Conservation (phyloP, 2,329 filamentous ascomycete species). For the Fusarium buxicola region DNA sequence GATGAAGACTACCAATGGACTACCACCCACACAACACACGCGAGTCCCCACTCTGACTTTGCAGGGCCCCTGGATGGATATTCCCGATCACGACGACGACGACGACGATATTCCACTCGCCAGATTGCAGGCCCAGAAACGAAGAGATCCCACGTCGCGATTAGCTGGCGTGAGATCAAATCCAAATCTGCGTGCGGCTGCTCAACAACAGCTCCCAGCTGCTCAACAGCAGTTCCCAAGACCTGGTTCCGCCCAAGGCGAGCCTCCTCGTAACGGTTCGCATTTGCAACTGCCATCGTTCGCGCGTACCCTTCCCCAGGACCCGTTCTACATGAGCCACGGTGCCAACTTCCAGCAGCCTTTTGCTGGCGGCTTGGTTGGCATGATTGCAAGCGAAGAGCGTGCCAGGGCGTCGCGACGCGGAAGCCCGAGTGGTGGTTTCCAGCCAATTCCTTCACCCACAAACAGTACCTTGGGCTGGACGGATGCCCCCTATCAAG, state of each 20-base stretch:
- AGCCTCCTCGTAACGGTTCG: neutral
- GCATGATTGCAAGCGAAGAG: conserved; percentile 30
- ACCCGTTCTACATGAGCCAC: conserved; percentile 13
- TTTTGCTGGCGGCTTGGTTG: conserved; percentile 27
- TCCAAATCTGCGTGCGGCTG: conserved; percentile 25
- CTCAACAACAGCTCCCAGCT: conserved; percentile 3
- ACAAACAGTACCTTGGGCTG: conserved; percentile 1
- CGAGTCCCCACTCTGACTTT: conserved; percentile 6
- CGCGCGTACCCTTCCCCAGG: conserved; percentile 29
- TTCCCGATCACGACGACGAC: conserved; percentile 3
- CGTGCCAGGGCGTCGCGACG: conserved; percentile 32
- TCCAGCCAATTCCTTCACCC: conserved; percentile 10
- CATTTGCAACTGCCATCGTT: conserved; percentile 30
- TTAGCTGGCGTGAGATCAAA: conserved; percentile 27
- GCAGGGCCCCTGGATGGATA: conserved; percentile 16
- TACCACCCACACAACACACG: conserved; percentile 4
- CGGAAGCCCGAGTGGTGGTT: conserved; percentile 8
- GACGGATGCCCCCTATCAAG: neutral
- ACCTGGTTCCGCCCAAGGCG: conserved; percentile 31
- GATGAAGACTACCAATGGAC: conserved; percentile 34
- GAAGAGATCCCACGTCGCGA: conserved; percentile 3
- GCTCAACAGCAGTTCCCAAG: conserved; percentile 24
- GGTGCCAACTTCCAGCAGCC: conserved; percentile 13
- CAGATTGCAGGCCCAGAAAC: conserved; percentile 16
- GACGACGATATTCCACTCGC: conserved; percentile 35